Conservation (phyloP, 345 rosid genomes). For the Lumnitzera littorea region DNA sequence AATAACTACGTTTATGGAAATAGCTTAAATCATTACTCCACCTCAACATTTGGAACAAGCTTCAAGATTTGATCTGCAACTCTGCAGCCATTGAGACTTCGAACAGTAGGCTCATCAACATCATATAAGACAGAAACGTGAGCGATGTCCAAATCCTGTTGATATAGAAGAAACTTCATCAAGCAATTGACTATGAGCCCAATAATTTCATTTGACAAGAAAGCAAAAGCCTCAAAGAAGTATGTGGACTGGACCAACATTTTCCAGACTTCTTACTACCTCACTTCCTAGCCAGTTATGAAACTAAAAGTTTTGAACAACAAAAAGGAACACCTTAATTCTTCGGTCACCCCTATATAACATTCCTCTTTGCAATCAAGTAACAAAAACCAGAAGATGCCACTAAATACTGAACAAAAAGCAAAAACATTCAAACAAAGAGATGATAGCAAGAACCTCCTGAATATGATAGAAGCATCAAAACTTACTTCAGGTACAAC, state of each 20-base stretch:
- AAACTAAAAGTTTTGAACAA: too few relatives aligned
- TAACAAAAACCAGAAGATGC: too few relatives aligned
- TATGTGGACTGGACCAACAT: too few relatives aligned
- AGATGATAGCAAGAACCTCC: not conserved
- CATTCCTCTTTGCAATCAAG: too few relatives aligned
- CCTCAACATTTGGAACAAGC: constrained; percentile 89
- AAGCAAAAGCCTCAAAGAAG: too few relatives aligned
- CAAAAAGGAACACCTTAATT: too few relatives aligned
- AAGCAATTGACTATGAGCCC: not conserved
- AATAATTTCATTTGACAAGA: too few relatives aligned
- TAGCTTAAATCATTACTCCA: constrained; percentile 13
- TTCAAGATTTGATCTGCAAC: constrained; percentile 95
- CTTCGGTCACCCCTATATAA: too few relatives aligned
- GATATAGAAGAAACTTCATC: constrained; percentile 6
- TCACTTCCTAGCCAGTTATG: too few relatives aligned
- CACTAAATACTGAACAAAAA: too few relatives aligned
- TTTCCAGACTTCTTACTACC: too few relatives aligned
- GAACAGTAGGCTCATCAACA: constrained; percentile 84
- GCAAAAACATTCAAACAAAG: too few relatives aligned
- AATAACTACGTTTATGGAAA: not conserved
- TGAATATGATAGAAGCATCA: not conserved
- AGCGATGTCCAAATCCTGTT: constrained; percentile 86
- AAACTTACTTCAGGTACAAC: constrained; percentile 79
- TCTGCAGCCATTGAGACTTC: constrained; percentile 97
- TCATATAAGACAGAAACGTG: constrained; percentile 51